Conservation (phyloP, 257 asterid species). For the Solanum sejunctum region DNA sequence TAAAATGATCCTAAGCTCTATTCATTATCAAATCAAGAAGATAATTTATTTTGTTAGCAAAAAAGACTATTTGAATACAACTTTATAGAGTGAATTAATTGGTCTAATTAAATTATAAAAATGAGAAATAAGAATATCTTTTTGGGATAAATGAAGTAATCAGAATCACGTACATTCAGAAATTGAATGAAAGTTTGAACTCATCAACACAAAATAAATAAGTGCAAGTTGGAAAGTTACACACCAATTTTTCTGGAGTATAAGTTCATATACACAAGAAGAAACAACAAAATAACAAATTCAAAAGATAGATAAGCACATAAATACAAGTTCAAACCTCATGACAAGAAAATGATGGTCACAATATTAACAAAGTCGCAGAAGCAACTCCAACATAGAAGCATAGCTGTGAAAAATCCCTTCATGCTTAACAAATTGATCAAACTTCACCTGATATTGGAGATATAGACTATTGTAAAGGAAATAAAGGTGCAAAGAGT, state of each 20-base stretch:
- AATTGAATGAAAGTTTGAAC: background rate
- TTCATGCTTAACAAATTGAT: slow-evolving; percentile 95
- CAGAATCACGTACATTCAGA: background rate
- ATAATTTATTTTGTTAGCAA: background rate
- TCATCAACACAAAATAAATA: background rate
- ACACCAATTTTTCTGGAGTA: background rate
- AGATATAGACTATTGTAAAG: background rate
- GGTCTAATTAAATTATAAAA: too few species aligned
- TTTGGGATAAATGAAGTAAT: too few species aligned
- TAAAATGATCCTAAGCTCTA: background rate
- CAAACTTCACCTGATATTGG: slow-evolving; percentile 63
- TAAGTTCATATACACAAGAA: too few species aligned
- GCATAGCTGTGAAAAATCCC: slow-evolving; percentile 95
- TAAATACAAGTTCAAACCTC: slow-evolving; percentile 37
- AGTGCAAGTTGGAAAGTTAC: background rate
- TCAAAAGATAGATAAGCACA: background rate
- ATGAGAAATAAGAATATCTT: too few species aligned
- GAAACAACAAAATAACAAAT: background rate
- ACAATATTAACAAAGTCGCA: too few species aligned
- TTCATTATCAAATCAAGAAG: background rate
- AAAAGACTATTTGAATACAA: too few species aligned
- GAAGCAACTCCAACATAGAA: slow-evolving; percentile 87
- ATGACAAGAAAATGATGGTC: slow-evolving; percentile 95
- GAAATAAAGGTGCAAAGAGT: background rate
- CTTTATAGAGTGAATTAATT: too few species aligned